Percentiles rank a stretch among this genome's conserved stretches.
Conservation (phyloP, 768 basidiomycete species). For the Psilocybe sp. region DNA sequence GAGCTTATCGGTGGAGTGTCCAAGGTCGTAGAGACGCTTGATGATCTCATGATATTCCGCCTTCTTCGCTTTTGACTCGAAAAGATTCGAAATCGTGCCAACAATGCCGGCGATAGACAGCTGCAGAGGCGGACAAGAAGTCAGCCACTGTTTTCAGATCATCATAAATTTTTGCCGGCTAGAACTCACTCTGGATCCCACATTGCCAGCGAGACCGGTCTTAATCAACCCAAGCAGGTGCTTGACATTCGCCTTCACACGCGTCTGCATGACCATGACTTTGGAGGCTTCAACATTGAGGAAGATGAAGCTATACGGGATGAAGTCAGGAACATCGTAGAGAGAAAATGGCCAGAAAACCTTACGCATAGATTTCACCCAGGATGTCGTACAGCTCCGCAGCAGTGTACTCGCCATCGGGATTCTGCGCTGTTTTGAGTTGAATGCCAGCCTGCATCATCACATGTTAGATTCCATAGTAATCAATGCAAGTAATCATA, state of each 20-base stretch:
- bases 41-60: slow-evolving; percentile 49
- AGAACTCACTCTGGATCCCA: slow-evolving; percentile 41
- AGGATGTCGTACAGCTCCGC: slow-evolving; percentile 61
- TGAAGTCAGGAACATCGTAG: not conserved
- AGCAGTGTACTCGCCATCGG: slow-evolving; percentile 61
- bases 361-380: slow-evolving; percentile 69
- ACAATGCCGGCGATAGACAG: slow-evolving; percentile 38
- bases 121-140: slow-evolving; percentile 28
- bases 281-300: slow-evolving; percentile 63
- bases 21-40: slow-evolving; percentile 54
- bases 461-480: slow-evolving; percentile 3
- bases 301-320: slow-evolving; percentile 64
- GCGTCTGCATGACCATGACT: slow-evolving; percentile 51
- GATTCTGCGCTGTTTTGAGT: slow-evolving; percentile 55
- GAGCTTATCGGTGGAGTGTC: slow-evolving; percentile 56
- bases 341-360: not conserved
- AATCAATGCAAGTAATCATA: not conserved
- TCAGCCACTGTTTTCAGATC: slow-evolving; percentile 4
- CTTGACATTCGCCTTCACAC: slow-evolving; percentile 49
- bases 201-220: slow-evolving; percentile 36
- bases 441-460: slow-evolving; percentile 60
- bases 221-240: slow-evolving; percentile 59
- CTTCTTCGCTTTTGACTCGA: slow-evolving; percentile 41
- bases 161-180: not conserved
- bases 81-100: slow-evolving; percentile 42